Conservation (phyloP, 164 flowering plant species). For the Protea cynaroides region DNA sequence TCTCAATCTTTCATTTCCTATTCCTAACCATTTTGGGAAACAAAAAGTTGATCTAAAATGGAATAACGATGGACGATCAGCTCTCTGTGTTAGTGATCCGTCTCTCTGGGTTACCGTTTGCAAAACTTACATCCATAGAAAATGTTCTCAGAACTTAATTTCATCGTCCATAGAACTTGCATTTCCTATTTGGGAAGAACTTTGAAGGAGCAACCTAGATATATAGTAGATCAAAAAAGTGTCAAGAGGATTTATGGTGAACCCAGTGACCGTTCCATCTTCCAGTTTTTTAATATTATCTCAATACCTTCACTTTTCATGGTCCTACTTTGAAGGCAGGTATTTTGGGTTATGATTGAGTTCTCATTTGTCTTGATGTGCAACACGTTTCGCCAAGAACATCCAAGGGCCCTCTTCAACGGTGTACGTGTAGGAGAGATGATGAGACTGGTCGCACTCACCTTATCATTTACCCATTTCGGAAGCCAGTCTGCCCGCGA, state of each 20-base stretch:
- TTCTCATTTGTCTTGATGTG: neutral
- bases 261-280: constrained; percentile 72
- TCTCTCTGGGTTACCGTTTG: neutral
- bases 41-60: neutral
- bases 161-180: constrained; percentile 41
- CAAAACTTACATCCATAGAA: neutral
- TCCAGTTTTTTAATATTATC: constrained; percentile 48
- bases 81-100: constrained; percentile 59
- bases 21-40: constrained; percentile 1
- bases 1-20: constrained; percentile 1
- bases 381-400: too few species aligned
- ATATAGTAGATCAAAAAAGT: constrained; percentile 86
- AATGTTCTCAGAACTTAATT: constrained; percentile 2
- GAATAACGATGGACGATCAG: constrained; percentile 68
- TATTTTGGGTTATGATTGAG: constrained; percentile 1
- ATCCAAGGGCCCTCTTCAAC: too few species aligned
- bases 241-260: constrained; percentile 72
- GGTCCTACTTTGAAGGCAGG: neutral
- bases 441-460: too few species aligned
- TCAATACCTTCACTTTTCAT: neutral
- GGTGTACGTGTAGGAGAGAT: too few species aligned
- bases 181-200: constrained; percentile 90
- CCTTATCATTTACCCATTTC: too few species aligned
- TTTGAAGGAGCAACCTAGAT: constrained; percentile 82
- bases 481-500: too few species aligned